Evolutionary conservation across 768 basidiomycete species (phyloP).

Genomic region (Xerocomellus chrysenteron): DNA sequence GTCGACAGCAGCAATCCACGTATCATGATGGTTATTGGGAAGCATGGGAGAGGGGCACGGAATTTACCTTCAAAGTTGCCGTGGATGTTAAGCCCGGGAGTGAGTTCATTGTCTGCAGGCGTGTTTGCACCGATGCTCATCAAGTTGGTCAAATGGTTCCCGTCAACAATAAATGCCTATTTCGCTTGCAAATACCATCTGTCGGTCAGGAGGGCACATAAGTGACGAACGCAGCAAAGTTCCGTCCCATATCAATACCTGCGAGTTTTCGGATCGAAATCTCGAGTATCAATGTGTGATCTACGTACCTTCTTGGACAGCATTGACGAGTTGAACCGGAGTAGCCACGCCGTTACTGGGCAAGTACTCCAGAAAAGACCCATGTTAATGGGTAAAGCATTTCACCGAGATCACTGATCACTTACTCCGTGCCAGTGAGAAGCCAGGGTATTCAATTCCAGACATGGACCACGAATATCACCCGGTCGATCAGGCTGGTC

Average conservation of each 20-base stretch:
- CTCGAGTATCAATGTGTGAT: background rate
- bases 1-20: background rate
- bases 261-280: background rate
- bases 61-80: slow-evolving; percentile 24
- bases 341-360: too few relatives aligned
- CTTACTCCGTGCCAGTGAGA: too few relatives aligned
- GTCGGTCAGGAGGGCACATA: slow-evolving; percentile 10
- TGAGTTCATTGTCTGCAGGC: slow-evolving; percentile 10
- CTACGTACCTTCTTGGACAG: slow-evolving; percentile 10
- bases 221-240: slow-evolving; percentile 19
- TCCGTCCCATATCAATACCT: slow-evolving; percentile 26
- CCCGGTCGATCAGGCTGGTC: slow-evolving; percentile 6
- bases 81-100: slow-evolving; percentile 22
- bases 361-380: too few relatives aligned
- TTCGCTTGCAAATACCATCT: background rate
- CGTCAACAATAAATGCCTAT: slow-evolving; percentile 26
- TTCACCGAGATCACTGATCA: too few relatives aligned
- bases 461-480: slow-evolving; percentile 27
- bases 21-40: background rate
- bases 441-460: slow-evolving; percentile 27
- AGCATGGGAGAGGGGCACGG: background rate
- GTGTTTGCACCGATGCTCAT: slow-evolving; percentile 26
- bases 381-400: too few relatives aligned
- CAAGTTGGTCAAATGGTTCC: slow-evolving; percentile 29
- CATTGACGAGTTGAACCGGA: too few relatives aligned